phyloP scores from a whole-genome alignment of 306 rosid genomes.

The Hippophae gyantsensis region DNA sequence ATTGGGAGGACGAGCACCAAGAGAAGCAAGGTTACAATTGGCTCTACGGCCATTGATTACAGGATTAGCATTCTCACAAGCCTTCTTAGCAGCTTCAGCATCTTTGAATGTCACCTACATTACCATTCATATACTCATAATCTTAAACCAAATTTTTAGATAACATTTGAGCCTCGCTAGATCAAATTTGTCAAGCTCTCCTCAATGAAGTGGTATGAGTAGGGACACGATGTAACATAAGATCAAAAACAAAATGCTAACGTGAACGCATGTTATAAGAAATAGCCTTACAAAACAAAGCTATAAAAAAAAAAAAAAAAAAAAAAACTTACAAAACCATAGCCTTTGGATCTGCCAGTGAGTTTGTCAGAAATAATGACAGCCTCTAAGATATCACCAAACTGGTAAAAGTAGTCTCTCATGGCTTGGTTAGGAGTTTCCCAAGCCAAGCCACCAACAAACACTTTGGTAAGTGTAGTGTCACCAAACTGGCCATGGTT shows the following conservation, averaged over 20 bases:
- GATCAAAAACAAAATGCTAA: too few species aligned
- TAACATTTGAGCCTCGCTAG: too few species aligned
- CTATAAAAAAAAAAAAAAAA: background rate
- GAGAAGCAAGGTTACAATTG: conserved; percentile 73
- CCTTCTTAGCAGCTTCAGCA: conserved; percentile 73
- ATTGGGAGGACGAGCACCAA: conserved; percentile 51
- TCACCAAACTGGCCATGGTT: conserved; percentile 54
- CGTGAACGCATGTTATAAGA: too few species aligned
- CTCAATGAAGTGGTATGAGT: too few species aligned
- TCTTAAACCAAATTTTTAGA: background rate
- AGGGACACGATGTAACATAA: too few species aligned
- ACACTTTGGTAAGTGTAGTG: conserved; percentile 70
- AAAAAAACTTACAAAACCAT: conserved; percentile 57
- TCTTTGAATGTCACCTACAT: conserved; percentile 72
- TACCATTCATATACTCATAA: background rate
- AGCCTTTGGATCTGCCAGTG: conserved; percentile 91
- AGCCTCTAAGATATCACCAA: conserved; percentile 78
- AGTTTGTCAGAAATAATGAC: conserved; percentile 76
- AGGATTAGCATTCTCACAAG: conserved; percentile 65
- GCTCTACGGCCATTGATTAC: conserved; percentile 77
- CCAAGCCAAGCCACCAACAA: conserved; percentile 89
- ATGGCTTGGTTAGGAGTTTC: conserved; percentile 71
- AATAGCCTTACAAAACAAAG: too few species aligned
- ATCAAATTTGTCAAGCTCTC: too few species aligned
- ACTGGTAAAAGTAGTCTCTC: conserved; percentile 55